Evolutionary conservation across 345 rosid genomes (phyloP), one percentile per base, ranked within the genome.

Genomic region (Salix exigua): DNA sequence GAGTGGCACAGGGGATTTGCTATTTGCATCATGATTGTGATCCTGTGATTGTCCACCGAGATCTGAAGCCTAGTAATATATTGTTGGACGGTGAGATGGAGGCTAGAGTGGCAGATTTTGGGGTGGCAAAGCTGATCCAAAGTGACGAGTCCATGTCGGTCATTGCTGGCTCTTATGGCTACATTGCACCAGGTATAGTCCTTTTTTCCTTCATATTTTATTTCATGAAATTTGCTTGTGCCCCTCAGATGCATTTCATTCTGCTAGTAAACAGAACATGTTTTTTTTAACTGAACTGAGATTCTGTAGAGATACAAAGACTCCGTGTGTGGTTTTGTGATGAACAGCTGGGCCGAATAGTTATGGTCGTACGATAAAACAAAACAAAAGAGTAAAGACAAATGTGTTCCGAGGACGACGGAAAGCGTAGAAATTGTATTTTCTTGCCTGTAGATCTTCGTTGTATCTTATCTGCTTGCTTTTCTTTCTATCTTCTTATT

Each of bases 41-140:
- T 73, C 99, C 99, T 8, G 97, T 92, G 70, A 96, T 96, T 48
- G 99, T 96, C 2, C 99, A 96, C 76, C 97, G 99, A 0, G 99
- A 96, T 65, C 89, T 96, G 7, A 96, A 96, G 78, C 98, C 99
- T 11, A 92, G 97, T 66, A 96, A 96, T 31, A 96, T 96, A 4
- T 76, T 96, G 0, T 75, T 96, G 72, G 99, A 96, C 81, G 87
- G 84, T 13, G 97, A 94, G 82, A 86, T 94, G 92, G 99, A 94
- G 85, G 99, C 99, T 23, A 88, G 99, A 65, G 99, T 96, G 69
- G 99, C 99, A 0, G 99, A 96, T 85, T 96, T 96, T 79, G 99
- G 99, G 28, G 94, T 96, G 70, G 98, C 99, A 0, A 96, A 96
- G 84, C 63, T 96, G 80, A 90, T 96, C 72, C 97, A 94, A 53